Conservation (phyloP, 441 rosid genomes). For the Oxalis stricta region DNA sequence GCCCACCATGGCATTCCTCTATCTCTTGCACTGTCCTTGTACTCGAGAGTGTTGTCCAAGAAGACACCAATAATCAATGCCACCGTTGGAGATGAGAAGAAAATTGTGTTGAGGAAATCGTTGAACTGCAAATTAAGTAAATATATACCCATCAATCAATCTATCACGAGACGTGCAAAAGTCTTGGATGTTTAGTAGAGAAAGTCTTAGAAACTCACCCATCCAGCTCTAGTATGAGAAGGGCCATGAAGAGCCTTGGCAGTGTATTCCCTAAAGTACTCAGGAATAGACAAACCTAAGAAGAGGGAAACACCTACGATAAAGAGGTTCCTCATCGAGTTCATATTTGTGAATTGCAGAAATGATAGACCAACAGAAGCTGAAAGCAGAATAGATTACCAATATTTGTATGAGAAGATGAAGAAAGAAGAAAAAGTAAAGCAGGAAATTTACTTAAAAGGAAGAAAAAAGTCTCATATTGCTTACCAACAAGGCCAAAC, state of each 20-base stretch:
- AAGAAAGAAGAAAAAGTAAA: background rate
- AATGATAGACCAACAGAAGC: slow-evolving; percentile 96
- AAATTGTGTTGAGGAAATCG: slow-evolving; percentile 92
- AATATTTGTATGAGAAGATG: slow-evolving; percentile 9
- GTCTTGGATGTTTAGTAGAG: no score
- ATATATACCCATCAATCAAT: no score
- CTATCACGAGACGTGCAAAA: no score
- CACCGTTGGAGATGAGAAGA: slow-evolving; percentile 86
- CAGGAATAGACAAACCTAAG: slow-evolving; percentile 83
- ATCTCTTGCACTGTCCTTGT: slow-evolving; percentile 78
- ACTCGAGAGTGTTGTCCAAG: slow-evolving; percentile 89
- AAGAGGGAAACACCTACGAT: slow-evolving; percentile 76
- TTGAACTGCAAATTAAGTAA: slow-evolving; percentile 84
- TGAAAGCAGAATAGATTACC: slow-evolving; percentile 14
- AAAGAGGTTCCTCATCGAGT: slow-evolving; percentile 93
- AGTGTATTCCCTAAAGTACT: slow-evolving; percentile 79
- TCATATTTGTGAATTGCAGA: slow-evolving; percentile 98
- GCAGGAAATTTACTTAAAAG: background rate
- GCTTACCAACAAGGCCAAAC: slow-evolving; percentile 88
- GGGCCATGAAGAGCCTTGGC: slow-evolving; percentile 85
- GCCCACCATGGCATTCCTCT: slow-evolving; percentile 99
- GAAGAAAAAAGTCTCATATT: background rate
- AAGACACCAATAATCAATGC: slow-evolving; percentile 70
- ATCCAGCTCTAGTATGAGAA: slow-evolving; percentile 77
- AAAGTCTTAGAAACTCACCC: slow-evolving; percentile 37